Percentiles rank a stretch among this genome's conserved stretches.
Evolutionary conservation across 2,329 filamentous ascomycete genomes (phyloP).

Genomic region (Ophiostoma montium): DNA sequence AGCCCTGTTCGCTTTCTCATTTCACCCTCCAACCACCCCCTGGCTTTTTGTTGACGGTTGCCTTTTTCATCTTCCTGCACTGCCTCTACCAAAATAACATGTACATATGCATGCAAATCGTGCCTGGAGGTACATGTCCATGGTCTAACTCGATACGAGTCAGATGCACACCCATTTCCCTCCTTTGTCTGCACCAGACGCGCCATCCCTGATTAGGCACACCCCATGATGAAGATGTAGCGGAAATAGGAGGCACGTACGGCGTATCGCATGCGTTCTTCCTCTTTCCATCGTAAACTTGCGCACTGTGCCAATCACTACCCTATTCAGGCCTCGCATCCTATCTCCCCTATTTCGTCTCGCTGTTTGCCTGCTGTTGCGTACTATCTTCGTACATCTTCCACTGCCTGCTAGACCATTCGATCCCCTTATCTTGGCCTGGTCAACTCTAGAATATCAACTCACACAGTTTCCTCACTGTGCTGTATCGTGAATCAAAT

Average conservation of each 20-base stretch:
- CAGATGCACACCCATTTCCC: neutral
- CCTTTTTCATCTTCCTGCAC: neutral
- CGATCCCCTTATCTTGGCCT: neutral
- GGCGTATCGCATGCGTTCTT: neutral
- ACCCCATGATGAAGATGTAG: constrained; percentile 11
- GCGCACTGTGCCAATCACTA: constrained; percentile 9
- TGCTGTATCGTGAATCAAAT: neutral
- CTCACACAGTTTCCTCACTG: neutral
- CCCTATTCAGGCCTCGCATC: constrained; percentile 2
- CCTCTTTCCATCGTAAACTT: neutral
- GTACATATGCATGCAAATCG: neutral
- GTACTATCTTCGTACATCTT: constrained; percentile 7
- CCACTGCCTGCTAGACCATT: constrained; percentile 6
- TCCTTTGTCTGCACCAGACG: neutral
- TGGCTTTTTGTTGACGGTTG: neutral
- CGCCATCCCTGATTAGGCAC: constrained; percentile 9
- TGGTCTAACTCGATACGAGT: neutral
- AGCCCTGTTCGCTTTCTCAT: neutral
- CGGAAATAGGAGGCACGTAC: neutral
- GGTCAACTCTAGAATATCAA: neutral
- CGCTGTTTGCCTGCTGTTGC: neutral
- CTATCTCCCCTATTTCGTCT: neutral
- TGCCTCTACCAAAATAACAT: neutral
- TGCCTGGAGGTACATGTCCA: neutral
- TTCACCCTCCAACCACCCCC: constrained; percentile 1